phyloP scores from a whole-genome alignment of 2,329 filamentous ascomycete species.

The Colletotrichum kahawae region DNA sequence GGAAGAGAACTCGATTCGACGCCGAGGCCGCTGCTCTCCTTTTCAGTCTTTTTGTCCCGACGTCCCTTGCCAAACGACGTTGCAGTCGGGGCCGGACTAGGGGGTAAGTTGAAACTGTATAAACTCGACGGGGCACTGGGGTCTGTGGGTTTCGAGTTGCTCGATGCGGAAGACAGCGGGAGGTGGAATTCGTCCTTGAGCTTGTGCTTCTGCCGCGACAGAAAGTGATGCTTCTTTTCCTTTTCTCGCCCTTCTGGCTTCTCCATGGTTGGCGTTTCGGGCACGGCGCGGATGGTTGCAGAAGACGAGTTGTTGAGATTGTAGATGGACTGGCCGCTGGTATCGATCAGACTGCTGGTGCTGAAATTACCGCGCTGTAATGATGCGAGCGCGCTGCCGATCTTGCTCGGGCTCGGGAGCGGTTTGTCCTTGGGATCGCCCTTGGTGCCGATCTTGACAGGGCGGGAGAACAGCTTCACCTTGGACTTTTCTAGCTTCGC shows the following conservation, averaged over 20 bases:
- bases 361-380: constrained; percentile 72
- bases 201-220: constrained; percentile 81
- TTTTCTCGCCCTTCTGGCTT: constrained; percentile 66
- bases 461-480: constrained; percentile 81
- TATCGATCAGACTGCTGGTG: constrained; percentile 73
- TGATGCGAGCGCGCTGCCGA: constrained; percentile 69
- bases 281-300: constrained; percentile 71
- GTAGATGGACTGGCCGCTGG: constrained; percentile 68
- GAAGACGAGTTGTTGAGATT: constrained; percentile 77
- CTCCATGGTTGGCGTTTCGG: constrained; percentile 51
- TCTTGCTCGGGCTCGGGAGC: constrained; percentile 75
- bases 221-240: constrained; percentile 80
- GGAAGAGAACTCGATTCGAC: constrained; percentile 50
- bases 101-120: constrained; percentile 79
- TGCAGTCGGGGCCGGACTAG: constrained; percentile 70
- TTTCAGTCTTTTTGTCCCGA: constrained; percentile 84
- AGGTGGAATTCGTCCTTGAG: constrained; percentile 76
- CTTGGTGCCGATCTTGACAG: constrained; percentile 76
- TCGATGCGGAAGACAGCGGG: constrained; percentile 76
- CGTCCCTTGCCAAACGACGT: constrained; percentile 80
- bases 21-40: constrained; percentile 56
- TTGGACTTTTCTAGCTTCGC: constrained; percentile 72
- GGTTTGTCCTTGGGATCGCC: constrained; percentile 70
- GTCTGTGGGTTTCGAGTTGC: constrained; percentile 78
- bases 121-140: constrained; percentile 76